Conservation (phyloP, 768 basidiomycete genomes). For the Pleurotus eryngii region DNA sequence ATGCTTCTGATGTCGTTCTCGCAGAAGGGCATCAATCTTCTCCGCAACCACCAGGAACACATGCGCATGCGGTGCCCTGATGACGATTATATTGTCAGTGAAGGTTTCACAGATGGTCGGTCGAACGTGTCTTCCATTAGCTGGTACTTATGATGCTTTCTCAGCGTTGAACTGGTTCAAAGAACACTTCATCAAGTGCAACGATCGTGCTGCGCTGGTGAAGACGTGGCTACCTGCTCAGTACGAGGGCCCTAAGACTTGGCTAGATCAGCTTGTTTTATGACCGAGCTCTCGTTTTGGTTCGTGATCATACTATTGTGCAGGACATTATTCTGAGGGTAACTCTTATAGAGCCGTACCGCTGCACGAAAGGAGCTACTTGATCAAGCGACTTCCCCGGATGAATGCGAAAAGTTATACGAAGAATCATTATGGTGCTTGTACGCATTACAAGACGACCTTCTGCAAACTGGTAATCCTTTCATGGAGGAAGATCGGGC, state of each 20-base stretch:
- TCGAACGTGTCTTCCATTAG: constrained; percentile 4
- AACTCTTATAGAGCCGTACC: constrained; percentile 68
- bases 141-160: constrained; percentile 10
- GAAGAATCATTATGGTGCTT: constrained; percentile 95
- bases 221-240: constrained; percentile 86
- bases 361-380: constrained; percentile 90
- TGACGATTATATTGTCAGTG: constrained; percentile 70
- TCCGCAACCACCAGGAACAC: constrained; percentile 76
- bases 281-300: constrained; percentile 84
- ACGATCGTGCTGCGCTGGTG: constrained; percentile 84
- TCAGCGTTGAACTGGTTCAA: constrained; percentile 87
- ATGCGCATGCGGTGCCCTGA: constrained; percentile 78
- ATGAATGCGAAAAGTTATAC: constrained; percentile 91
- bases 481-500: constrained; percentile 81
- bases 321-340: background rate
- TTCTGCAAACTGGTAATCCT: constrained; percentile 76
- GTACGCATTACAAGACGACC: constrained; percentile 87
- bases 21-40: constrained; percentile 85
- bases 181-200: constrained; percentile 90
- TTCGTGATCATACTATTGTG: constrained; percentile 23
- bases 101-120: constrained; percentile 77
- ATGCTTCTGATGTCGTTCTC: constrained; percentile 91
- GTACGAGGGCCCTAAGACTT: constrained; percentile 78
- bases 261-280: constrained; percentile 92
- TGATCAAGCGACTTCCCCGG: constrained; percentile 69